Evolutionary conservation across 495 filamentous ascomycete species (phyloP).

Genomic region (Eremomyces bilateralis): DNA sequence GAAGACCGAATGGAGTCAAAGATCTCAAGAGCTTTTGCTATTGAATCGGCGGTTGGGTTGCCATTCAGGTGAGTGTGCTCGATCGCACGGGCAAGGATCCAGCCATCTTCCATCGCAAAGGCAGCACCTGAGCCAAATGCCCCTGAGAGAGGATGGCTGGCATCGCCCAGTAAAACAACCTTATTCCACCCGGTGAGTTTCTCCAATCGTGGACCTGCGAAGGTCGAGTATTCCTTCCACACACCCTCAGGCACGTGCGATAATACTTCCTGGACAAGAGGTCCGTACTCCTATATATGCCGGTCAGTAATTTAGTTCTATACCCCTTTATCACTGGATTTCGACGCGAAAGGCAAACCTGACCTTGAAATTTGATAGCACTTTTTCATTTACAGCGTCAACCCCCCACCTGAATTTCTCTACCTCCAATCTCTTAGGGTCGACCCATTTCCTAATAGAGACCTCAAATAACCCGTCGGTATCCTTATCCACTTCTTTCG

Average conservation of each 20-base stretch:
- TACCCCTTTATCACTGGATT: neutral
- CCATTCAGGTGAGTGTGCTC: conserved; percentile 12
- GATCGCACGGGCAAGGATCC: conserved; percentile 24
- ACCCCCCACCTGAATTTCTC: conserved; percentile 26
- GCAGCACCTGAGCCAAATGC: conserved; percentile 28
- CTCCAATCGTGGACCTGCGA: neutral
- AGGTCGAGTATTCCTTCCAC: neutral
- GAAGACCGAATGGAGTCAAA: neutral
- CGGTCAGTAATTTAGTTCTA: neutral
- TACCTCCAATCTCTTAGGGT: conserved; percentile 6
- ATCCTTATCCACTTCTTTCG: no score
- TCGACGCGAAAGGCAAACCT: no score
- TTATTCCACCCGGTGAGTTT: conserved; percentile 20
- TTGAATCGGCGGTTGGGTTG: no score
- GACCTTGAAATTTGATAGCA: conserved; percentile 23
- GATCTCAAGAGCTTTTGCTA: neutral
- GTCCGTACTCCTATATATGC: neutral
- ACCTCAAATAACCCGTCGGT: neutral
- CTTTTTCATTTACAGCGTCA: conserved; percentile 23
- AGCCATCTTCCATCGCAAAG: conserved; percentile 30
- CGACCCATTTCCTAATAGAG: neutral
- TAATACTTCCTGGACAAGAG: neutral
- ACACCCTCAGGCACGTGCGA: neutral
- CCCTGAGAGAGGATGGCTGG: conserved; percentile 27
- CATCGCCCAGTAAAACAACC: conserved; percentile 26